Percentiles rank a stretch among this genome's conserved stretches.
These are phyloP conservation scores for Amanita jacksonii DNA, from an alignment of 768 basidiomycete species.

Conservation along the genomic window DNA sequence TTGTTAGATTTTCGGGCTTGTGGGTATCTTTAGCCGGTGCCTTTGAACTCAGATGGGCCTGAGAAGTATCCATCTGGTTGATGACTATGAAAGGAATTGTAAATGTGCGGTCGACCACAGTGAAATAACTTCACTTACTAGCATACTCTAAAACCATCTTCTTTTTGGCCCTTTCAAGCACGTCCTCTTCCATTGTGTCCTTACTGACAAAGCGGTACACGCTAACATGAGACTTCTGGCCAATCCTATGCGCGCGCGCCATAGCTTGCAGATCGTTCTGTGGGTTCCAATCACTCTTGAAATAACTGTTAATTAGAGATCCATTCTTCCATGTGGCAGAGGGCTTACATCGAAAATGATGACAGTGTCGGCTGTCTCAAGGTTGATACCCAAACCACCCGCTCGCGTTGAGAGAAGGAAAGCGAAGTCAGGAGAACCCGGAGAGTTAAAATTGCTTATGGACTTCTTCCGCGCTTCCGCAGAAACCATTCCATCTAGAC, in stretches of 20 bases:
- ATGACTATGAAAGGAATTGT: slow-evolving; percentile 55
- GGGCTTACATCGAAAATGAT: slow-evolving; percentile 92
- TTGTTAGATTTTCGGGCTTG: slow-evolving; percentile 81
- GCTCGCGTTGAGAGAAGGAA: slow-evolving; percentile 95
- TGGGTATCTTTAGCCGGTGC: slow-evolving; percentile 52
- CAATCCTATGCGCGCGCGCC: slow-evolving; percentile 98
- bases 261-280: slow-evolving; percentile 99
- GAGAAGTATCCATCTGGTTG: slow-evolving; percentile 99
- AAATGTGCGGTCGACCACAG: background rate
- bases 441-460: slow-evolving; percentile 94
- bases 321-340: background rate
- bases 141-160: slow-evolving; percentile 99
- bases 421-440: slow-evolving; percentile 90
- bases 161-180: slow-evolving; percentile 94
- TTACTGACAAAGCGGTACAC: slow-evolving; percentile 98
- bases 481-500: slow-evolving; percentile 91
- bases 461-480: slow-evolving; percentile 91
- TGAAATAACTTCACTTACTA: slow-evolving; percentile 45
- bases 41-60: slow-evolving; percentile 88
- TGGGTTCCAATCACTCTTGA: slow-evolving; percentile 96
- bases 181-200: slow-evolving; percentile 99
- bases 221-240: slow-evolving; percentile 96
- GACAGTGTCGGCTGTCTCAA: slow-evolving; percentile 98
- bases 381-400: slow-evolving; percentile 95
- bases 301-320: slow-evolving; percentile 9